Evolutionary conservation across 352 stramenopile species (phyloP).

Genomic region (Phytophthora ramorum): DNA sequence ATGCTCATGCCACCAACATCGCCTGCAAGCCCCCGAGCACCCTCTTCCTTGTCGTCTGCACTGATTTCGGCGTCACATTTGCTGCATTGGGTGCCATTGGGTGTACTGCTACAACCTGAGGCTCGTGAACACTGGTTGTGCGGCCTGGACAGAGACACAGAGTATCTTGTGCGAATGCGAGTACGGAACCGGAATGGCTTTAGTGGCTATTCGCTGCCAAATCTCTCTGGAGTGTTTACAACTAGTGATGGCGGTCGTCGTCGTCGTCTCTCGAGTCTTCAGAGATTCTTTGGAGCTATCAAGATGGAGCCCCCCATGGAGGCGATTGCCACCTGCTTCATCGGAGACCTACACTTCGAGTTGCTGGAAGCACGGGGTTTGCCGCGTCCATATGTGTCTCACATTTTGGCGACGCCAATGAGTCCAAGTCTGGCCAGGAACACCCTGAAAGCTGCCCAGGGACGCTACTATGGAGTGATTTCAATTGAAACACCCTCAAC

Average conservation of each 20-base stretch:
- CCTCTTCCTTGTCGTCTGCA: constrained; percentile 25
- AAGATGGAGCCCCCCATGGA: constrained; percentile 31
- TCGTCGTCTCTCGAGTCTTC: constrained; percentile 28
- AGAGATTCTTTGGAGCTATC: constrained; percentile 35
- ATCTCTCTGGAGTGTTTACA: constrained; percentile 52
- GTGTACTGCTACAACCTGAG: constrained; percentile 53
- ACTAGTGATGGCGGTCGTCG: constrained; percentile 36
- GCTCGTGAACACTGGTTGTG: constrained; percentile 68
- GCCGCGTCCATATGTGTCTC: not conserved
- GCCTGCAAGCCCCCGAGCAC: constrained; percentile 23
- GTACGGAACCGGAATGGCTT: constrained; percentile 68
- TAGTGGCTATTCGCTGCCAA: constrained; percentile 62
- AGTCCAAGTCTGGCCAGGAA: not conserved
- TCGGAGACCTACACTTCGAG: constrained; percentile 68
- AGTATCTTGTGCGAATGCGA: constrained; percentile 71
- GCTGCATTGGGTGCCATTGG: constrained; percentile 60
- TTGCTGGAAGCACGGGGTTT: constrained; percentile 56
- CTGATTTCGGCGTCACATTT: constrained; percentile 47
- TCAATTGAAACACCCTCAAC: constrained; percentile 36
- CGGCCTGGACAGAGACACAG: constrained; percentile 55
- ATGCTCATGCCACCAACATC: constrained; percentile 48
- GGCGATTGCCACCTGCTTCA: constrained; percentile 47
- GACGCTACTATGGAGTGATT: constrained; percentile 35
- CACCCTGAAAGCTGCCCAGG: not conserved
- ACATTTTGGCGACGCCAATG: not conserved